phyloP scores from a whole-genome alignment of 1,284 basidiomycete genomes.

The Athelia psychrophila region DNA sequence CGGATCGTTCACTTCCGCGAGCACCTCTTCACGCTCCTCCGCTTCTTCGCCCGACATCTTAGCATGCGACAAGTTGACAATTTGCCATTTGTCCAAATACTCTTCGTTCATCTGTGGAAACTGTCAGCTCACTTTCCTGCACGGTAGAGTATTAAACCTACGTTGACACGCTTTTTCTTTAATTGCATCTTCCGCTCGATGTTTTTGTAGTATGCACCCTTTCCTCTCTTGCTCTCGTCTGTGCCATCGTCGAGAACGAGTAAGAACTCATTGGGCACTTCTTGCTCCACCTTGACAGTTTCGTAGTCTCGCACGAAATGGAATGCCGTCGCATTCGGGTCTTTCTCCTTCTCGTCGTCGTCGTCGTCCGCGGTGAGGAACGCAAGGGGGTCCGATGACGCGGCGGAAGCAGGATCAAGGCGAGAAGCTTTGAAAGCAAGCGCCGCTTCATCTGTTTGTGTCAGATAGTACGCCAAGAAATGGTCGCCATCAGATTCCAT shows the following conservation, averaged over 20 bases:
- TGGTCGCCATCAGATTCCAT: constrained; percentile 85
- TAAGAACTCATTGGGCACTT: constrained; percentile 81
- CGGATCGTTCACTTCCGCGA: constrained; percentile 55
- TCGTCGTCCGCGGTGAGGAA: constrained; percentile 1
- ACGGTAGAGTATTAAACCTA: too few relatives aligned
- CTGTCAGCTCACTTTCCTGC: too few relatives aligned
- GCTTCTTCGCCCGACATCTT: constrained; percentile 51
- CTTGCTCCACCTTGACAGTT: constrained; percentile 79
- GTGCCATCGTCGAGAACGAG: constrained; percentile 72
- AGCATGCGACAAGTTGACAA: constrained; percentile 60
- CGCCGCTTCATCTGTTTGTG: constrained; percentile 72
- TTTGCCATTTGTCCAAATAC: constrained; percentile 76
- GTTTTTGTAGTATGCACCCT: constrained; percentile 85
- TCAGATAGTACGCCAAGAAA: constrained; percentile 87
- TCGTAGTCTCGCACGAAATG: constrained; percentile 80
- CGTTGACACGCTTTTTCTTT: constrained; percentile 82
- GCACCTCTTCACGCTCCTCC: constrained; percentile 49
- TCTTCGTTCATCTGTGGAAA: constrained; percentile 60
- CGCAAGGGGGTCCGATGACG: constrained; percentile 12
- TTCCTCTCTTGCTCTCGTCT: constrained; percentile 31
- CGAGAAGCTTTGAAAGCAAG: constrained; percentile 51
- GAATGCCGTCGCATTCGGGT: constrained; percentile 60
- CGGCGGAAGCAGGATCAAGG: constrained; percentile 11
- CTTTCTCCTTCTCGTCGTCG: neutral
- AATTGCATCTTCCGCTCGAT: constrained; percentile 83